These are phyloP conservation scores for Polyporus tsugae DNA, from an alignment of 1,284 basidiomycete species.

Conservation along the genomic window DNA sequence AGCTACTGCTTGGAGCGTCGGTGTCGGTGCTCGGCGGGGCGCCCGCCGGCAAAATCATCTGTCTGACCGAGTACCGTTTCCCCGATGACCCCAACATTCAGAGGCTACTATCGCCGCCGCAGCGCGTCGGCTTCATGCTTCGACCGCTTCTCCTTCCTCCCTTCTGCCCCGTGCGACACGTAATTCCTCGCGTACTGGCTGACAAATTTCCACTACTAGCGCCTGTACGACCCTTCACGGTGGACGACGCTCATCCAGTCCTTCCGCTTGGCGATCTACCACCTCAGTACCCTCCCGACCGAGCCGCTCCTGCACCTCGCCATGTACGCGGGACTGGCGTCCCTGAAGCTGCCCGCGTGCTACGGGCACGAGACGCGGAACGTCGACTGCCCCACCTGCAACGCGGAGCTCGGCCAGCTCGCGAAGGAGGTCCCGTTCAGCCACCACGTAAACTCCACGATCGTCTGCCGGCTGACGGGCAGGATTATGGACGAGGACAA, in stretches of 20 bases:
- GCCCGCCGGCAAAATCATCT: neutral
- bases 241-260: constrained; percentile 80
- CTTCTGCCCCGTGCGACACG: too few relatives aligned
- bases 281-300: constrained; percentile 85
- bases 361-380: constrained; percentile 72
- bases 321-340: constrained; percentile 88
- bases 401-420: constrained; percentile 77
- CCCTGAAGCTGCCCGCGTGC: constrained; percentile 86
- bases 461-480: constrained; percentile 91
- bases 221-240: constrained; percentile 80
- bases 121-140: neutral
- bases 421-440: constrained; percentile 90
- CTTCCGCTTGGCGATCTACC: constrained; percentile 88
- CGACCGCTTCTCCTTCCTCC: neutral
- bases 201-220: constrained; percentile 50
- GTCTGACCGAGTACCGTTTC: neutral
- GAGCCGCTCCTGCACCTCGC: constrained; percentile 88
- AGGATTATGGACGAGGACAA: constrained; percentile 96
- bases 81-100: neutral
- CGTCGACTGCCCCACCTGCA: constrained; percentile 93
- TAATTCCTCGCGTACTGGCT: neutral
- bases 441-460: constrained; percentile 94
- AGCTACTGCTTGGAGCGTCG: neutral
- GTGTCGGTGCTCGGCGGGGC: neutral
- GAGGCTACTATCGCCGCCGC: neutral